Evolutionary conservation across 192 early-diverging fungal species (phyloP).

Genomic region (Allomyces macrogynus): DNA sequence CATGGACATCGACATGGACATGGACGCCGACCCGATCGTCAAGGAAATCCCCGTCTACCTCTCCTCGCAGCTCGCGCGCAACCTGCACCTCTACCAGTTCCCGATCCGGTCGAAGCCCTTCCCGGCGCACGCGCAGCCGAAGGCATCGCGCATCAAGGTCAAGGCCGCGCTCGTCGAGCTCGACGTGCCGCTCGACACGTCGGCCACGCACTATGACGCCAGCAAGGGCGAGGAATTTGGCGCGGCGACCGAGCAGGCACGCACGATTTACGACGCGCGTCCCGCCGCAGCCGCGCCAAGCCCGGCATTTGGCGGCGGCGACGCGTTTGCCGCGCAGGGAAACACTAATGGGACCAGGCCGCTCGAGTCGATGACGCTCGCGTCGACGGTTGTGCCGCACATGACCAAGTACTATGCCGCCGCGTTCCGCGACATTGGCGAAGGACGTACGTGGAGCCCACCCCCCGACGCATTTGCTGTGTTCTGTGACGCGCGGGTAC

Average conservation of each 20-base stretch:
- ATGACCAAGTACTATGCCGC: conserved; percentile 70
- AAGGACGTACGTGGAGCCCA: conserved; percentile 14
- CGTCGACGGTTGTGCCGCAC: conserved; percentile 52
- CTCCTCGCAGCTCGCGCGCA: conserved; percentile 38
- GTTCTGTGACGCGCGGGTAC: not conserved
- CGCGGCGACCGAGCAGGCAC: conserved; percentile 49
- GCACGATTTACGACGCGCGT: conserved; percentile 32
- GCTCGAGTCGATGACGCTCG: conserved; percentile 62
- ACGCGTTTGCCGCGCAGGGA: too few relatives aligned
- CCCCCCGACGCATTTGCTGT: not conserved
- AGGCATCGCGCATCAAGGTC: conserved; percentile 59
- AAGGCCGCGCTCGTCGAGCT: conserved; percentile 63
- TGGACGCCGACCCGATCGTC: conserved; percentile 41
- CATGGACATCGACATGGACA: not conserved
- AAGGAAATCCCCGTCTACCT: conserved; percentile 65
- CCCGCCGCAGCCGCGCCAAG: conserved; percentile 19
- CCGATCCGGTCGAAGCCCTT: conserved; percentile 36
- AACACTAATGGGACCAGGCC: too few relatives aligned
- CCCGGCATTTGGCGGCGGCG: too few relatives aligned
- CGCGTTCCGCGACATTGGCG: conserved; percentile 30
- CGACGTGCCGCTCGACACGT: conserved; percentile 60
- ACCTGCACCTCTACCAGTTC: conserved; percentile 67
- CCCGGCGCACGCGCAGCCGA: conserved; percentile 23
- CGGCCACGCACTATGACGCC: conserved; percentile 46
- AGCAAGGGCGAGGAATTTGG: conserved; percentile 60